These are phyloP conservation scores for Plenodomus tracheiphilus DNA, from an alignment of 2,329 filamentous ascomycete species.

Conservation along the genomic window DNA sequence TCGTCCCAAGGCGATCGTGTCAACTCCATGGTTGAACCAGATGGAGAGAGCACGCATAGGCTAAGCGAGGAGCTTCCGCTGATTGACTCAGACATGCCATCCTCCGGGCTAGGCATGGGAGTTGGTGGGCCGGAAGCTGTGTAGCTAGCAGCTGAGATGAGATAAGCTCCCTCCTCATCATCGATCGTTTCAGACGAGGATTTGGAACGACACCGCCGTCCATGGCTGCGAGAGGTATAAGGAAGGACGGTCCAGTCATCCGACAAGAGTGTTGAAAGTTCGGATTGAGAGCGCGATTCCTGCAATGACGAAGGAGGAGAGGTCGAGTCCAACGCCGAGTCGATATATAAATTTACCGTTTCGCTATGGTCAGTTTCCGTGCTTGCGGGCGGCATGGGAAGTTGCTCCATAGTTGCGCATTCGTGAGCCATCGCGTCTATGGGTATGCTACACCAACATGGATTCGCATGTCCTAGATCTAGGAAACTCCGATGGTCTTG, in stretches of 20 bases:
- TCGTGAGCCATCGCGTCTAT: background rate
- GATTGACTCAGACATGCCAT: background rate
- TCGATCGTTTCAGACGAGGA: background rate
- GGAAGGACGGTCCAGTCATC: background rate
- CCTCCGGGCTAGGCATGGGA: background rate
- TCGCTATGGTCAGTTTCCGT: background rate
- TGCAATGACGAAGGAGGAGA: background rate
- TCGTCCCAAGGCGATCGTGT: background rate
- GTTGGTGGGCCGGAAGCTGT: background rate
- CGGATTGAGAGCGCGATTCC: background rate
- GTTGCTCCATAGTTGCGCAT: background rate
- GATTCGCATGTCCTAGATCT: slow-evolving; percentile 23
- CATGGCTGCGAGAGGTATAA: background rate
- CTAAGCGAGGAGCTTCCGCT: background rate
- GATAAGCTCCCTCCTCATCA: background rate
- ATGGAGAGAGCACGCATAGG: background rate
- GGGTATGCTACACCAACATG: slow-evolving; percentile 24
- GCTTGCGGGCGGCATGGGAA: background rate
- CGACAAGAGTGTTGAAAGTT: background rate
- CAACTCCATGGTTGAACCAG: background rate
- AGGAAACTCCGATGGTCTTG: slow-evolving; percentile 17
- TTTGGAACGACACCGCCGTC: background rate
- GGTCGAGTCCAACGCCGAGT: background rate
- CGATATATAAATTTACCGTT: no score
- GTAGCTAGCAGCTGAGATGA: background rate